Evolutionary conservation across 306 rosid genomes (phyloP).

Genomic region (Vachellia collinsii): DNA sequence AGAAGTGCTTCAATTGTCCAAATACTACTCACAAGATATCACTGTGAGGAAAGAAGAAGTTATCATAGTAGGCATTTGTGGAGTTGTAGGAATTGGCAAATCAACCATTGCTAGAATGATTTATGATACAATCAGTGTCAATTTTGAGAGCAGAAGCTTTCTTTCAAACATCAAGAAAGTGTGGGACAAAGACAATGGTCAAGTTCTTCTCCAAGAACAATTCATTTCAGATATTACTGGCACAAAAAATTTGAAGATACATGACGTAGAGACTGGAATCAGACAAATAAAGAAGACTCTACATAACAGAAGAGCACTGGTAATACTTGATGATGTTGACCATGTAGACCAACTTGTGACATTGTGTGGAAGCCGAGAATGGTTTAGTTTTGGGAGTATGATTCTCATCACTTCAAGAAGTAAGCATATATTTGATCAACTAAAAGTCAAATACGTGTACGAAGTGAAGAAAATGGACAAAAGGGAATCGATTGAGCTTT

Average conservation of each 20-base stretch:
- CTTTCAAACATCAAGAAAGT: background rate
- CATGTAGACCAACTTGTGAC: background rate
- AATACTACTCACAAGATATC: conserved; percentile 1
- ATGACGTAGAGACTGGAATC: background rate
- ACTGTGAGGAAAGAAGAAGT: background rate
- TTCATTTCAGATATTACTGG: background rate
- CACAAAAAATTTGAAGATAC: background rate
- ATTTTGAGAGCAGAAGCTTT: background rate
- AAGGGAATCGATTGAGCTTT: background rate
- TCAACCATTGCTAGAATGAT: background rate
- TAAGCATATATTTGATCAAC: background rate
- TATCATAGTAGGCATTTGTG: background rate
- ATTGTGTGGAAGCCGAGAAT: background rate
- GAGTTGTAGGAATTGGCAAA: conserved; percentile 4
- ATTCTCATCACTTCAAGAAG: background rate
- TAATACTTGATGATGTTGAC: background rate
- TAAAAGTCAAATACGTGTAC: background rate
- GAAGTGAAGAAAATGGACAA: background rate
- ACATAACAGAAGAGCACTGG: background rate
- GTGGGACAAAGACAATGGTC: background rate
- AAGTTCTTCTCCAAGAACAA: background rate
- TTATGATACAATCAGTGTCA: background rate
- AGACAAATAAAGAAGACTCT: background rate
- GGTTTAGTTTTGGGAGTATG: background rate
- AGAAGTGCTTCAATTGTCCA: conserved; percentile 1